Evolutionary conservation across 495 filamentous ascomycete genomes (phyloP).

Genomic region (Darksidea phi): DNA sequence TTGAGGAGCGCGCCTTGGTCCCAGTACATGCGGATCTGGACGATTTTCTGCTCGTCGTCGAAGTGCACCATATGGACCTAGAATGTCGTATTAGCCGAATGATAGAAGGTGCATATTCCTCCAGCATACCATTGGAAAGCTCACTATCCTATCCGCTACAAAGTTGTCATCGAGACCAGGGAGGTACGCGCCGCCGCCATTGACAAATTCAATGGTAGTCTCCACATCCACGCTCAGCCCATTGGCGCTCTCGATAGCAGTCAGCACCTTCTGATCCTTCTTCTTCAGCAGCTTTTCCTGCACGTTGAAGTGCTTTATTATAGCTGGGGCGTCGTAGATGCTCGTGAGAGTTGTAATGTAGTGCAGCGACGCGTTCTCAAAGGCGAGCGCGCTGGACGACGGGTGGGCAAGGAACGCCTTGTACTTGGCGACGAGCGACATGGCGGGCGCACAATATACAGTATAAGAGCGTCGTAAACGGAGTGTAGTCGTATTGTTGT

Average conservation of each 20-base stretch:
- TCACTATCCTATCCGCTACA: constrained; percentile 75
- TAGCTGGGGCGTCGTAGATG: constrained; percentile 63
- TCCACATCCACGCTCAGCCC: constrained; percentile 74
- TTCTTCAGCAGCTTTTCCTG: constrained; percentile 70
- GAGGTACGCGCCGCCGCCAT: constrained; percentile 80
- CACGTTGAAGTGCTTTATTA: constrained; percentile 72
- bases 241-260: constrained; percentile 66
- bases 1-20: constrained; percentile 92
- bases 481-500: neutral
- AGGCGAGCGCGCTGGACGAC: constrained; percentile 62
- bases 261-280: constrained; percentile 72
- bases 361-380: constrained; percentile 70
- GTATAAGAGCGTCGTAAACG: constrained; percentile 3
- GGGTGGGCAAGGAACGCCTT: constrained; percentile 74
- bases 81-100: constrained; percentile 37
- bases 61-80: constrained; percentile 91
- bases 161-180: constrained; percentile 94
- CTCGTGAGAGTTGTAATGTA: constrained; percentile 89
- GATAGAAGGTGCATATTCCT: neutral
- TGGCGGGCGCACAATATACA: constrained; percentile 30
- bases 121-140: constrained; percentile 72
- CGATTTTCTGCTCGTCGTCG: constrained; percentile 70
- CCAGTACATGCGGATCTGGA: constrained; percentile 85
- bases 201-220: constrained; percentile 77
- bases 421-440: constrained; percentile 71